phyloP scores from a whole-genome alignment of 108 stramenopile species.

The Pseudonitzschia pungens region DNA sequence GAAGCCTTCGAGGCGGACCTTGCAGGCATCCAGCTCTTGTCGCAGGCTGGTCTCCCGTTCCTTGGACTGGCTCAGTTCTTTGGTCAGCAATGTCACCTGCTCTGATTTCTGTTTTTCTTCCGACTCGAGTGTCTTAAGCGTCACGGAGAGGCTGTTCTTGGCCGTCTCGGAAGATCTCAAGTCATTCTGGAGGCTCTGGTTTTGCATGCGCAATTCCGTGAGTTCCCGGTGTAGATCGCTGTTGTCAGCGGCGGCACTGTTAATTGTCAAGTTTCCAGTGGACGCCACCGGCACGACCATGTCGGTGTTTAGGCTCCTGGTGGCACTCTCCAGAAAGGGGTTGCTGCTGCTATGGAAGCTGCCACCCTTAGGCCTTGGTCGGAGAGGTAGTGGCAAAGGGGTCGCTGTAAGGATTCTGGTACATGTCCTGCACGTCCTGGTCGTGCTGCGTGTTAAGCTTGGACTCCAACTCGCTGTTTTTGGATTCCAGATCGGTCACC shows the following conservation, averaged over 20 bases:
- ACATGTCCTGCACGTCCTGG: slow-evolving; percentile 15
- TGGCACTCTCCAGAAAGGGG: neutral
- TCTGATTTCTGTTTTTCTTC: neutral
- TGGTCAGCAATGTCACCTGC: neutral
- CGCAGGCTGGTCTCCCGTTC: neutral
- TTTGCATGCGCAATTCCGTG: slow-evolving; percentile 6
- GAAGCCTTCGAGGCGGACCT: slow-evolving; percentile 4
- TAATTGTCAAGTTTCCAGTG: neutral
- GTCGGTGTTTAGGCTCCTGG: neutral
- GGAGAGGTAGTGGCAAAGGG: slow-evolving; percentile 2
- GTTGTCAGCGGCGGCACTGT: neutral
- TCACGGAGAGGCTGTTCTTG: neutral
- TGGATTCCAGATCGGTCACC: neutral
- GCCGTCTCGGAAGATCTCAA: neutral
- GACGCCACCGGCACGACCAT: neutral
- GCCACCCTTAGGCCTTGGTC: neutral
- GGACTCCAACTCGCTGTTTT: neutral
- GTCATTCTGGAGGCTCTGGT: neutral
- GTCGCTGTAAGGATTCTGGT: slow-evolving; percentile 14
- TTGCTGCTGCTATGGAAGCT: neutral
- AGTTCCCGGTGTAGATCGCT: slow-evolving; percentile 6
- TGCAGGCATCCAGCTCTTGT: slow-evolving; percentile 11
- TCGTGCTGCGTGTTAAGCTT: neutral
- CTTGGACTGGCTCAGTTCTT: slow-evolving; percentile 4
- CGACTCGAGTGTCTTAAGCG: neutral